Conservation (phyloP, 768 basidiomycete genomes). For the Amanita pallidorosea region DNA sequence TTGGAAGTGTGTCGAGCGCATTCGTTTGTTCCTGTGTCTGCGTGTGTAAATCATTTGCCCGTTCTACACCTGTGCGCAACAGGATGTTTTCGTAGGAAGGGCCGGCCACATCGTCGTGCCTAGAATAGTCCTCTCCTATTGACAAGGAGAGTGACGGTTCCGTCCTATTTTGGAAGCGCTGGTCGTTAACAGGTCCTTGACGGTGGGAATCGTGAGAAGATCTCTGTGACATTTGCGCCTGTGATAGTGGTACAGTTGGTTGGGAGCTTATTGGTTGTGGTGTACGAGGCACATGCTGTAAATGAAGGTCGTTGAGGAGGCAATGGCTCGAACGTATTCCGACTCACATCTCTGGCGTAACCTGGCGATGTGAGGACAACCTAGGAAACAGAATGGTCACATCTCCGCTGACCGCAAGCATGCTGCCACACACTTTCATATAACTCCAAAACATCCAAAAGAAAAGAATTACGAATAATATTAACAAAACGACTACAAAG, state of each 20-base stretch:
- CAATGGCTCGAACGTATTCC: background rate
- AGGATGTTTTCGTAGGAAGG: slow-evolving; percentile 31
- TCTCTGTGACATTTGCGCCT: background rate
- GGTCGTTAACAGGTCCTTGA: background rate
- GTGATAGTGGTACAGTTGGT: background rate
- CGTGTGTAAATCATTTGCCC: background rate
- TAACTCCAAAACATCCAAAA: slow-evolving; percentile 78
- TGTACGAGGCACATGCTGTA: background rate
- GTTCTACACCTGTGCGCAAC: slow-evolving; percentile 1
- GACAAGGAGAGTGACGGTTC: slow-evolving; percentile 6
- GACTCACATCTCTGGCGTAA: slow-evolving; percentile 51
- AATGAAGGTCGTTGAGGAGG: background rate
- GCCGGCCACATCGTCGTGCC: slow-evolving; percentile 24
- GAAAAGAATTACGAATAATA: slow-evolving; percentile 50
- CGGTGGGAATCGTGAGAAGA: background rate
- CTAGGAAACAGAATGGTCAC: slow-evolving; percentile 21
- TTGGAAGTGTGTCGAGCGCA: background rate
- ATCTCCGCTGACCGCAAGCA: background rate
- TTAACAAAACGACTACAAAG: slow-evolving; percentile 53
- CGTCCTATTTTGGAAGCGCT: background rate
- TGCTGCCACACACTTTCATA: slow-evolving; percentile 37
- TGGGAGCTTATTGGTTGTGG: background rate
- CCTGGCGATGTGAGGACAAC: slow-evolving; percentile 60
- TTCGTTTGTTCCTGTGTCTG: background rate
- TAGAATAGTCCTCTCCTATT: slow-evolving; percentile 6